Percentiles rank a stretch among this genome's conserved stretches.
These are phyloP conservation scores for Cystoderma amianthinum DNA, from an alignment of 768 basidiomycete genomes.

Conservation along the genomic window DNA sequence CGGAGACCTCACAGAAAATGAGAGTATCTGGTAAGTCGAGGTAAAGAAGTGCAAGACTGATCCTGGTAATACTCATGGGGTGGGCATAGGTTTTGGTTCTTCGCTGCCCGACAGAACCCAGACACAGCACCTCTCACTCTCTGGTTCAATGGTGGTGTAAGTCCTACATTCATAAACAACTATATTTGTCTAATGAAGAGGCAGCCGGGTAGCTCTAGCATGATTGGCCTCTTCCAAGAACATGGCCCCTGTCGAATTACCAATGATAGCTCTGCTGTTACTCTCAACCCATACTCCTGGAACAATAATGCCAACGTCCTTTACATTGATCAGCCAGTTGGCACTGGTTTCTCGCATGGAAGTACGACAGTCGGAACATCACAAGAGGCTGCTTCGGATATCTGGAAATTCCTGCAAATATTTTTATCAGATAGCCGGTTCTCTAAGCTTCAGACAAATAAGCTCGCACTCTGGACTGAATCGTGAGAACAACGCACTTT, in stretches of 20 bases:
- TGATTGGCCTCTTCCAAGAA: slow-evolving; percentile 69
- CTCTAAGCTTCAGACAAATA: slow-evolving; percentile 31
- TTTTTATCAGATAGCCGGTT: slow-evolving; percentile 52
- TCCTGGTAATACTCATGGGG: not conserved
- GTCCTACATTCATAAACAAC: slow-evolving; percentile 12
- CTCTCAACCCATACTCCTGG: slow-evolving; percentile 50
- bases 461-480: slow-evolving; percentile 60
- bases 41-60: no score
- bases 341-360: slow-evolving; percentile 59
- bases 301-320: slow-evolving; percentile 49
- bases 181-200: no score
- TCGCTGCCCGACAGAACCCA: slow-evolving; percentile 54
- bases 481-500: no score
- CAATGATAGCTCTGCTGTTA: slow-evolving; percentile 44
- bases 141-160: slow-evolving; percentile 61
- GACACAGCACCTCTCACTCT: slow-evolving; percentile 57
- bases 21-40: slow-evolving; percentile 57
- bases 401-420: slow-evolving; percentile 61
- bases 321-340: slow-evolving; percentile 61
- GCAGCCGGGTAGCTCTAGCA: slow-evolving; percentile 52
- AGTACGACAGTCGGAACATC: slow-evolving; percentile 42
- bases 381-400: slow-evolving; percentile 43
- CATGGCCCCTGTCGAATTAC: slow-evolving; percentile 66
- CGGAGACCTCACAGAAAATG: slow-evolving; percentile 46
- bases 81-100: slow-evolving; percentile 67